Conservation (phyloP, 2,329 filamentous ascomycete species). For the Colletotrichum chrysophilum region DNA sequence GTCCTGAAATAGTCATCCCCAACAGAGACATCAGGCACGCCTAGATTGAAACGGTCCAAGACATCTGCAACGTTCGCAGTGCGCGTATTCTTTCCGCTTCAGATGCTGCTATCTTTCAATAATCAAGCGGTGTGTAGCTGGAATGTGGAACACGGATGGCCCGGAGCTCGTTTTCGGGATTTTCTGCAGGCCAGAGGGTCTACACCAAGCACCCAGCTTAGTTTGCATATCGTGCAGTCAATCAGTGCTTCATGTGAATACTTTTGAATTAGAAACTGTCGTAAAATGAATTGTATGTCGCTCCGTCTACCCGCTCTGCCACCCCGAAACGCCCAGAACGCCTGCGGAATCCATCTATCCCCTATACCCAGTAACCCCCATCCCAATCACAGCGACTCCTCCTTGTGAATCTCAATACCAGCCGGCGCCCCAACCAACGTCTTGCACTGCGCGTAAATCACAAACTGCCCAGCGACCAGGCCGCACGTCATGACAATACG, state of each 20-base stretch:
- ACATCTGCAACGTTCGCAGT: neutral
- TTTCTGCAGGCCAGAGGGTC: neutral
- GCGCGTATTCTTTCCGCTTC: rapidly evolving
- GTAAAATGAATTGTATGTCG: neutral
- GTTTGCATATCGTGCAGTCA: neutral
- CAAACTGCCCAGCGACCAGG: slow-evolving; percentile 57
- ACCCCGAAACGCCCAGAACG: neutral
- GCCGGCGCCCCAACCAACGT: slow-evolving; percentile 55
- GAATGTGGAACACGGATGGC: neutral
- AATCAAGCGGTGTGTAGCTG: rapidly evolving
- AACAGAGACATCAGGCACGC: neutral
- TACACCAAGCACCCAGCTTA: rapidly evolving
- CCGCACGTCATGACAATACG: slow-evolving; percentile 60
- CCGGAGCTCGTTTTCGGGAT: neutral
- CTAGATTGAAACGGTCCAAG: neutral
- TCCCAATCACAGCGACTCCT: slow-evolving; percentile 25
- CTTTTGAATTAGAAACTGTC: neutral
- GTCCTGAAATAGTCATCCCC: neutral
- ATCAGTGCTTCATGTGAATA: neutral
- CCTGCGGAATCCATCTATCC: neutral
- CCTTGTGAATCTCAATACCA: slow-evolving; percentile 59
- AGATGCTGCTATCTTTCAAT: rapidly evolving
- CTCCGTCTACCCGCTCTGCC: neutral
- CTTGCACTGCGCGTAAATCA: slow-evolving; percentile 62
- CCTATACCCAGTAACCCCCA: neutral